Conservation (phyloP, 768 basidiomycete species). For the Chalciporus sphaerocephalus region DNA sequence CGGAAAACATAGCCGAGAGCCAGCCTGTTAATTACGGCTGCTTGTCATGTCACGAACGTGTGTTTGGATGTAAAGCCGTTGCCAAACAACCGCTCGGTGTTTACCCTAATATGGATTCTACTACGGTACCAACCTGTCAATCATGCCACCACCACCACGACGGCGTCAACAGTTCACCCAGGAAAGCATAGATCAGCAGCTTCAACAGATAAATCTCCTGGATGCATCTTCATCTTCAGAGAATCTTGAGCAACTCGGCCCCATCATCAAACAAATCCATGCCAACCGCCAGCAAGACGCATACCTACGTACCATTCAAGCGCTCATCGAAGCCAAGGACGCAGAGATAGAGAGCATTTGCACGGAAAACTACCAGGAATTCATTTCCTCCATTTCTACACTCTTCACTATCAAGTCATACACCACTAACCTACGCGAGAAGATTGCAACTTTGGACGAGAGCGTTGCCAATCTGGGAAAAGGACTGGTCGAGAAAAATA, state of each 20-base stretch:
- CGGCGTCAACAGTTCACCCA: slow-evolving; percentile 70
- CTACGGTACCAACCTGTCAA: slow-evolving; percentile 11
- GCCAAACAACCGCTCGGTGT: slow-evolving; percentile 37
- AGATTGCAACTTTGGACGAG: slow-evolving; percentile 82
- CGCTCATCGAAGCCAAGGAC: slow-evolving; percentile 92
- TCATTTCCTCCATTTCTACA: slow-evolving; percentile 95
- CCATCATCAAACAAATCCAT: slow-evolving; percentile 92
- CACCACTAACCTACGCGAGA: slow-evolving; percentile 88
- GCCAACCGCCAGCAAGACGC: slow-evolving; percentile 82
- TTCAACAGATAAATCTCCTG: slow-evolving; percentile 86
- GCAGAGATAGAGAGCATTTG: slow-evolving; percentile 95
- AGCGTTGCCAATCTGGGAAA: slow-evolving; percentile 86
- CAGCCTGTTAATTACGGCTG: not conserved
- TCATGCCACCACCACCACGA: slow-evolving; percentile 78
- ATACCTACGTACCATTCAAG: slow-evolving; percentile 80
- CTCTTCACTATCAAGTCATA: slow-evolving; percentile 94
- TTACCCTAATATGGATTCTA: slow-evolving; percentile 12
- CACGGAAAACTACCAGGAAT: slow-evolving; percentile 95
- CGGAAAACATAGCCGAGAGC: not conserved
- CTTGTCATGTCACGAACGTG: not conserved
- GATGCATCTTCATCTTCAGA: slow-evolving; percentile 86
- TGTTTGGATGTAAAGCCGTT: slow-evolving; percentile 36
- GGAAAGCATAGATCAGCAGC: slow-evolving; percentile 82
- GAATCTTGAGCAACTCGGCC: slow-evolving; percentile 93
- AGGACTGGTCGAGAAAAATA: slow-evolving; percentile 91